Conservation (phyloP, 2,329 filamentous ascomycete genomes). For the Microdochium nivale region DNA sequence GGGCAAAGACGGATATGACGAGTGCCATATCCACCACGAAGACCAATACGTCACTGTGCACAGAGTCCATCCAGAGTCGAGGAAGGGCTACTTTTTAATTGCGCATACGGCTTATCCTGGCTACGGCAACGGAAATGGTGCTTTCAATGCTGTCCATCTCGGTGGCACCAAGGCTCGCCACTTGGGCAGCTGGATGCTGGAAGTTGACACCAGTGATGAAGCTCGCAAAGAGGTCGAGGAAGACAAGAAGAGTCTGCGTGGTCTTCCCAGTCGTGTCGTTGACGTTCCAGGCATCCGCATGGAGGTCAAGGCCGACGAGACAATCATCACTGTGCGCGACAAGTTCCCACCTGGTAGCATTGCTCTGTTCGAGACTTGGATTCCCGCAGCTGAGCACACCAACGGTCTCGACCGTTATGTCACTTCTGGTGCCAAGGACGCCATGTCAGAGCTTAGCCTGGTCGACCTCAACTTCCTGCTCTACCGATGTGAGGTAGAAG, state of each 20-base stretch:
- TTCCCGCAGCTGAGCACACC: slow-evolving; percentile 77
- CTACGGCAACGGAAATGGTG: slow-evolving; percentile 75
- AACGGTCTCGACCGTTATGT: slow-evolving; percentile 79
- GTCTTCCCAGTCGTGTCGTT: slow-evolving; percentile 75
- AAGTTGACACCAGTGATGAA: slow-evolving; percentile 72
- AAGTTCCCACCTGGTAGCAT: slow-evolving; percentile 91
- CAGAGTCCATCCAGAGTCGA: slow-evolving; percentile 81
- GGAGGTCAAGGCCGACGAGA: slow-evolving; percentile 64
- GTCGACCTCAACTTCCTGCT: slow-evolving; percentile 86
- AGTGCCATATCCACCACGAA: slow-evolving; percentile 95
- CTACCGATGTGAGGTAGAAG: slow-evolving; percentile 88
- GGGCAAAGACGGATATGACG: slow-evolving; percentile 89
- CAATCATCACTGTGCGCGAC: slow-evolving; percentile 70
- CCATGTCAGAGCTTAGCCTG: slow-evolving; percentile 66
- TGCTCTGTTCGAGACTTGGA: slow-evolving; percentile 92
- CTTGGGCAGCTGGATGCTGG: slow-evolving; percentile 84
- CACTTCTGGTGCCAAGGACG: slow-evolving; percentile 69
- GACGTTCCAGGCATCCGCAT: slow-evolving; percentile 67
- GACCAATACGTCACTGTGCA: slow-evolving; percentile 95
- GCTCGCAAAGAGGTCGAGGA: slow-evolving; percentile 53
- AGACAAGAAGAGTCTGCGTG: slow-evolving; percentile 66
- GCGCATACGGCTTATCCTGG: slow-evolving; percentile 94
- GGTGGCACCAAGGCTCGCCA: slow-evolving; percentile 77
- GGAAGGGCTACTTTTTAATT: slow-evolving; percentile 91
- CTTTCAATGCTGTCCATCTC: slow-evolving; percentile 71